Percentiles rank a stretch among this genome's conserved stretches.
Conservation (phyloP, 2,329 filamentous ascomycete genomes). For the Cordyceps cateniannulata region DNA sequence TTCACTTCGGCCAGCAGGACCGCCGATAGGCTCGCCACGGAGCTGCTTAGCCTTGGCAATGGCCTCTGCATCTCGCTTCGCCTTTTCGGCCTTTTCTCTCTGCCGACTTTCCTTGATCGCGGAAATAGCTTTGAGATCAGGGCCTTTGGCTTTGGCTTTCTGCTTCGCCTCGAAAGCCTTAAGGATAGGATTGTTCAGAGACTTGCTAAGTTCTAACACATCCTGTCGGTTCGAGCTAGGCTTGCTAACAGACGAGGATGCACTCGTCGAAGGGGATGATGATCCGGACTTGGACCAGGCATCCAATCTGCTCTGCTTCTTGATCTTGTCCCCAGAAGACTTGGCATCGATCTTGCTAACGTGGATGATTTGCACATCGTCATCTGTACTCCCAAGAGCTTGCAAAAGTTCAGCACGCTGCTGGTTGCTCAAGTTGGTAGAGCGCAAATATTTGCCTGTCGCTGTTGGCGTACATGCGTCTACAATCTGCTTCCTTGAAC, state of each 20-base stretch:
- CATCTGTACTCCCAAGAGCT: constrained; percentile 53
- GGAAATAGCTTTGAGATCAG: constrained; percentile 32
- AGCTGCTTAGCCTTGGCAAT: constrained; percentile 59
- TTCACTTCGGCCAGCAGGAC: constrained; percentile 72
- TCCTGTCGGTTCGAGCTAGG: constrained; percentile 38
- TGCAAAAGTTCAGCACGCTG: constrained; percentile 78
- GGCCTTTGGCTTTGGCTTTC: constrained; percentile 21
- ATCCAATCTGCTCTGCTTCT: constrained; percentile 56
- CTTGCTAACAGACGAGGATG: constrained; percentile 18
- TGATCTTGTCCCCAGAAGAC: constrained; percentile 29
- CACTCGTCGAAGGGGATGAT: constrained; percentile 17
- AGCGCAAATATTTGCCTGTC: constrained; percentile 49
- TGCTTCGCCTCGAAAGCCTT: constrained; percentile 36
- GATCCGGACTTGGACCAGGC: constrained; percentile 50
- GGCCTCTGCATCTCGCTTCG: constrained; percentile 63
- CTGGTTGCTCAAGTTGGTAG: constrained; percentile 72
- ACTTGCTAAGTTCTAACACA: constrained; percentile 39
- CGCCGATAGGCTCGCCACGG: constrained; percentile 35
- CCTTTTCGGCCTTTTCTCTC: constrained; percentile 67
- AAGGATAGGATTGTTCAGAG: constrained; percentile 41
- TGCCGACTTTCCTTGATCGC: constrained; percentile 65
- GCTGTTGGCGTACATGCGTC: constrained; percentile 58
- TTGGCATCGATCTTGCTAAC: constrained; percentile 28
- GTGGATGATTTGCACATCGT: constrained; percentile 44
- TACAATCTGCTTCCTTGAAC: constrained; percentile 54